phyloP scores from a whole-genome alignment of 2,329 filamentous ascomycete genomes.

The Sporothrix pallida region DNA sequence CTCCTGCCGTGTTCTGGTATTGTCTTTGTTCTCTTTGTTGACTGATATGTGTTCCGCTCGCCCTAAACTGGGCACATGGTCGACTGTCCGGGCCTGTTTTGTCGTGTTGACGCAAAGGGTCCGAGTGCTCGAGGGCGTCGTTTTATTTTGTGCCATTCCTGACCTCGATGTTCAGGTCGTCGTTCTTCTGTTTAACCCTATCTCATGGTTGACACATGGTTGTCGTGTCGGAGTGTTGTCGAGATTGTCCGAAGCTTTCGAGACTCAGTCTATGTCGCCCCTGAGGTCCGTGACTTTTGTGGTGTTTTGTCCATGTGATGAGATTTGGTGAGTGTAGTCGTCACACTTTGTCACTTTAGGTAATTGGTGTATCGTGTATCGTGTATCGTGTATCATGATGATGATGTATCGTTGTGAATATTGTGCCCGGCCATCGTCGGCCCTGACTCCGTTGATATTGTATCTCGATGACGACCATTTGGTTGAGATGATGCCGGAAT shows the following conservation, averaged over 20 bases:
- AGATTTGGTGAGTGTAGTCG: no score
- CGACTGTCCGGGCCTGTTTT: background rate
- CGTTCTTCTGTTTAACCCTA: background rate
- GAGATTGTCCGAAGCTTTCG: background rate
- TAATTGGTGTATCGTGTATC: background rate
- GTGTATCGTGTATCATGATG: slow-evolving; percentile 5
- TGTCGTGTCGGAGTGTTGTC: background rate
- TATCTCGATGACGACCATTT: background rate
- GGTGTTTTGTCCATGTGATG: background rate
- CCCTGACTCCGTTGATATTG: background rate
- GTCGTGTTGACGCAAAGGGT: background rate
- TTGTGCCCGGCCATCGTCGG: background rate
- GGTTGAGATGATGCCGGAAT: no score
- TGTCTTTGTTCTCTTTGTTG: background rate
- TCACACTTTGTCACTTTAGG: background rate
- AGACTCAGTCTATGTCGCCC: background rate
- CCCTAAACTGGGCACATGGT: background rate
- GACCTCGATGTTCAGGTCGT: background rate
- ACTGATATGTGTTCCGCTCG: background rate
- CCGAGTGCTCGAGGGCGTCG: background rate
- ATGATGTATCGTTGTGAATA: background rate
- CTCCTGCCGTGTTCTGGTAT: background rate
- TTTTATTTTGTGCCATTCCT: background rate
- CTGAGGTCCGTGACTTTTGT: background rate
- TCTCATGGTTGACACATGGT: background rate